Evolutionary conservation across 768 basidiomycete species (phyloP), one percentile per base, ranked within the genome.

Genomic region (Russula emetica): DNA sequence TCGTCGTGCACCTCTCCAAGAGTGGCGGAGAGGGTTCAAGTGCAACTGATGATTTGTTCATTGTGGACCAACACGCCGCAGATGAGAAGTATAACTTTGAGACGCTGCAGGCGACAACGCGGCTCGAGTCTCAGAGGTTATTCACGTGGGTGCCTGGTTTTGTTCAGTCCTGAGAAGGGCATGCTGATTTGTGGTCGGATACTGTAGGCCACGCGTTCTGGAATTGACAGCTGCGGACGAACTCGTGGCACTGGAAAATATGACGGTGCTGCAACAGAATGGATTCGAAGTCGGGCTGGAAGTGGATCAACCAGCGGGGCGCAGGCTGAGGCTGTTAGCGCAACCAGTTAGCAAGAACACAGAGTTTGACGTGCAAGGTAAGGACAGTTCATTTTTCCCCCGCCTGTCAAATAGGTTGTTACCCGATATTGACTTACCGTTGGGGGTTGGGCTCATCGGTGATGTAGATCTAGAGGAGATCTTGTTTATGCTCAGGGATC

Each of bases 41-140:
- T 13, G 47, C 52, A 30, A 63, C 44, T 76, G 95, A 98, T 71
- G 96, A 99, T 70, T 77, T 99, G 47, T 98, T 98, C 76, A 94
- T 99, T 66, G 83, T 98, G 20, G 96, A 98, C 70, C 96, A 98
- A 72, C 96, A 98, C 74, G 96, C 96, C 5, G 87, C 92, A 6
- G 97, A 99, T 74, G 97, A 98, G 75, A 98, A 98, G 77, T 98
- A 92, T 76, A 98, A 98, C 72, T 98, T 98, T 72, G 97, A 98
- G 78, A 90, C 84, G 1, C 76, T 98, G 62, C 96, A 98, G 74
- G 80, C 83, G 67, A 93, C 86, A n/a, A 98, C 95, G 13, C 82
- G 81, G 57, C 94, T 99, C 62, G 83, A 90, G 68, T 91, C 90
- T 2, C 96, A 98, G 70, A 85, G 78, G 64, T 78, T 98, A 5